A percentile compares a stretch with the other conserved stretches of the same genome.
These are phyloP conservation scores for Sphaerulina vaccinii DNA, from an alignment of 2,329 filamentous ascomycete species.

Conservation along the genomic window DNA sequence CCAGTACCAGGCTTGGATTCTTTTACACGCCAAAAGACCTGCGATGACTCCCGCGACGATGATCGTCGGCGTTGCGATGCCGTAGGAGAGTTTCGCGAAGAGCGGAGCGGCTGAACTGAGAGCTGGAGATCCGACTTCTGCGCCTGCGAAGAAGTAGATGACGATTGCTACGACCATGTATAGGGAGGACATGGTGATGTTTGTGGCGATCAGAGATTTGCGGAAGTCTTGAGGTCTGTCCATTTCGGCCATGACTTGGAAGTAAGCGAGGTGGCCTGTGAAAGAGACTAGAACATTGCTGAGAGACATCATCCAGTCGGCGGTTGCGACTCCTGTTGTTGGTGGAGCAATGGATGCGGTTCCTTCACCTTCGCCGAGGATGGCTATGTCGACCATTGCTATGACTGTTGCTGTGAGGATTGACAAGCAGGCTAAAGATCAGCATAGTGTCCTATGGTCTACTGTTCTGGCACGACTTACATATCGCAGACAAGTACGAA, in stretches of 20 bases:
- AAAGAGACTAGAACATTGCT: slow-evolving; percentile 70
- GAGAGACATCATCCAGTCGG: slow-evolving; percentile 43
- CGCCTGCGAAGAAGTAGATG: slow-evolving; percentile 65
- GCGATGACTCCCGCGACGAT: slow-evolving; percentile 71
- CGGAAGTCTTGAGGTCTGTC: slow-evolving; percentile 60
- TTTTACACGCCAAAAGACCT: slow-evolving; percentile 64
- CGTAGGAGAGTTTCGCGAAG: slow-evolving; percentile 64
- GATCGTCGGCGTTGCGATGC: slow-evolving; percentile 68
- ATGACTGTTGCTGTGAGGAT: slow-evolving; percentile 64
- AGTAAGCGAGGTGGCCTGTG: slow-evolving; percentile 64
- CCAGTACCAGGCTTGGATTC: slow-evolving; percentile 52
- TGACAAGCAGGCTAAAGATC: slow-evolving; percentile 56
- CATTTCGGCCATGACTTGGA: slow-evolving; percentile 65
- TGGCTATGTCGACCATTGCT: slow-evolving; percentile 41
- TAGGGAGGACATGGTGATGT: slow-evolving; percentile 58
- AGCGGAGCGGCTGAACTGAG: slow-evolving; percentile 58
- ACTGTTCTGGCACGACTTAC: slow-evolving; percentile 36
- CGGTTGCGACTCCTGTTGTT: slow-evolving; percentile 43
- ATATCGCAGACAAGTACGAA: slow-evolving; percentile 61
- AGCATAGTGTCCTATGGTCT: neutral
- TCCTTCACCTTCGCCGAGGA: slow-evolving; percentile 45
- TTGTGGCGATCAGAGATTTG: slow-evolving; percentile 62
- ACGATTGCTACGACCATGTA: slow-evolving; percentile 69
- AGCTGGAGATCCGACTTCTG: slow-evolving; percentile 62
- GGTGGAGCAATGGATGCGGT: slow-evolving; percentile 42